Evolutionary conservation across 1,139 yeast species (phyloP).

Genomic region (Debaryomycetaceae sp.): DNA sequence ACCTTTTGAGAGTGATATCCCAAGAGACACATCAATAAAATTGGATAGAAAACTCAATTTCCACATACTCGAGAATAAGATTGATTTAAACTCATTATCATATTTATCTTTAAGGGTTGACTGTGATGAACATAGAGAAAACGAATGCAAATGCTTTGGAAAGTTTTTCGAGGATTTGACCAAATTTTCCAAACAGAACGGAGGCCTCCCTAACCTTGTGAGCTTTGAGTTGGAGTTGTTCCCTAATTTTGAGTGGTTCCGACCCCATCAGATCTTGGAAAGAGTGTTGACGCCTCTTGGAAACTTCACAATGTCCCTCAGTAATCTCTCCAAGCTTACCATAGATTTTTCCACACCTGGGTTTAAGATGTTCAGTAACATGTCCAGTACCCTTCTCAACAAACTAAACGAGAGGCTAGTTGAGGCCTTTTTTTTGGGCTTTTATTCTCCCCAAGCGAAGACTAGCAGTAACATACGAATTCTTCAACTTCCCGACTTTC

Average conservation of each 20-base stretch:
- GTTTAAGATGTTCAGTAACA: constrained; percentile 37
- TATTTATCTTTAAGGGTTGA: constrained; percentile 31
- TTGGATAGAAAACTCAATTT: constrained; percentile 23
- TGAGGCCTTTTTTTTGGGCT: constrained; percentile 34
- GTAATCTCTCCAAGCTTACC: constrained; percentile 20
- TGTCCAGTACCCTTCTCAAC: constrained; percentile 29
- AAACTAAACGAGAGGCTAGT: constrained; percentile 32
- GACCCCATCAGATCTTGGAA: constrained; percentile 36
- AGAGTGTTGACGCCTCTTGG: constrained; percentile 32
- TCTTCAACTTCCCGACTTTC: constrained; percentile 34
- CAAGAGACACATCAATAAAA: neutral
- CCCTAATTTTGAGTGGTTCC: constrained; percentile 37
- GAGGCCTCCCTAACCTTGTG: constrained; percentile 29
- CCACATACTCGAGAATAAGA: constrained; percentile 18
- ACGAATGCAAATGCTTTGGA: constrained; percentile 29
- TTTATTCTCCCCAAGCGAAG: constrained; percentile 14
- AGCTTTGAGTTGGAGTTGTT: constrained; percentile 32
- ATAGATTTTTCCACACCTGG: constrained; percentile 39
- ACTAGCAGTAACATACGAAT: constrained; percentile 18
- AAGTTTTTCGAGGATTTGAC: constrained; percentile 28
- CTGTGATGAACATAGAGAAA: constrained; percentile 26
- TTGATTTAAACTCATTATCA: constrained; percentile 21
- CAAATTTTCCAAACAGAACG: constrained; percentile 15
- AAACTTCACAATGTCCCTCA: constrained; percentile 23
- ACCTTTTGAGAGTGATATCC: neutral